Evolutionary conservation across 2,329 filamentous ascomycete genomes (phyloP).

Genomic region (Sporothrix pallida): DNA sequence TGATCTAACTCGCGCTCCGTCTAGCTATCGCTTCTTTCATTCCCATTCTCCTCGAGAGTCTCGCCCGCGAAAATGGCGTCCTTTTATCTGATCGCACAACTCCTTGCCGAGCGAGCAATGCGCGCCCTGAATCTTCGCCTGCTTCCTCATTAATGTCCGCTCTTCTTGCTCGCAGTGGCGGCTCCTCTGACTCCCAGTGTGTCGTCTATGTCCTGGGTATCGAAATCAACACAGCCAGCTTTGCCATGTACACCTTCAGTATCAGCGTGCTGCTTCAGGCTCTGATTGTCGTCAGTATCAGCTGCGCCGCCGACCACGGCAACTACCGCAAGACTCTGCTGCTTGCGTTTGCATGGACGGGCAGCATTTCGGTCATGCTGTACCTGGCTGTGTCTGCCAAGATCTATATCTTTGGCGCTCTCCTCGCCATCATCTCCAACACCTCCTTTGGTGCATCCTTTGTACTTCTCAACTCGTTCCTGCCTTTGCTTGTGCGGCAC

Average conservation of each 20-base stretch:
- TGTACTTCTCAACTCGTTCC: conserved; percentile 91
- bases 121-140: conserved; percentile 36
- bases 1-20: conserved; percentile 21
- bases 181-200: conserved; percentile 69
- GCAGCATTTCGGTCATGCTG: conserved; percentile 82
- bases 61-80: conserved; percentile 90
- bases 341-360: conserved; percentile 80
- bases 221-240: conserved; percentile 93
- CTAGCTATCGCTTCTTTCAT: conserved; percentile 75
- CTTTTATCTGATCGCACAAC: conserved; percentile 76
- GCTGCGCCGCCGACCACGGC: conserved; percentile 92
- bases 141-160: not conserved
- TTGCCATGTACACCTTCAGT: conserved; percentile 97
- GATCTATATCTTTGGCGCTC: conserved; percentile 78
- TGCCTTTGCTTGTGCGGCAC: conserved; percentile 87
- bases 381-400: conserved; percentile 79
- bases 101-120: conserved; percentile 72
- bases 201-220: conserved; percentile 80
- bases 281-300: conserved; percentile 92
- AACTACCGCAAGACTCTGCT: conserved; percentile 88
- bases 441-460: conserved; percentile 95
- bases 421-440: conserved; percentile 89
- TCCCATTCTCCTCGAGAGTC: conserved; percentile 90
- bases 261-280: conserved; percentile 89
- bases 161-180: conserved; percentile 36